These are phyloP conservation scores for Phyllosticta citriasiana DNA, from an alignment of 2,329 filamentous ascomycete species.

Conservation along the genomic window DNA sequence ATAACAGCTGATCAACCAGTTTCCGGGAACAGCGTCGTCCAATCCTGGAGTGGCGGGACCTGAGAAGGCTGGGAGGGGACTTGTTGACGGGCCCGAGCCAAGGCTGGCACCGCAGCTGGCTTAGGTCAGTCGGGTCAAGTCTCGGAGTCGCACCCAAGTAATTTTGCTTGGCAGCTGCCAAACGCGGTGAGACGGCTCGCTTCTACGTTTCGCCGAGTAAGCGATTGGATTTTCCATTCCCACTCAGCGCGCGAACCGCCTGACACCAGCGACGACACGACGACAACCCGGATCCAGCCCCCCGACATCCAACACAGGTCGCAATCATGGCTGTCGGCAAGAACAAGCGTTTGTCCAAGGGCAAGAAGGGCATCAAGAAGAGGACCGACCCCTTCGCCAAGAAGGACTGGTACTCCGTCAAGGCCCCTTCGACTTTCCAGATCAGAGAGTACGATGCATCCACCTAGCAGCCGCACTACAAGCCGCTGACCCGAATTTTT, in stretches of 20 bases:
- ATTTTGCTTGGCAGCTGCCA: no score
- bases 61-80: background rate
- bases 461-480: background rate
- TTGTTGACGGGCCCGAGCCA: background rate
- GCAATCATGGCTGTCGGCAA: conserved; percentile 78
- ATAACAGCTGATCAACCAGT: background rate
- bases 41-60: background rate
- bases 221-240: conserved; percentile 5
- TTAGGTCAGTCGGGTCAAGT: no score
- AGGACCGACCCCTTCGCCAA: conserved; percentile 97
- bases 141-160: no score
- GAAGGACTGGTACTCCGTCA: conserved; percentile 99
- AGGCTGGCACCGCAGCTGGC: background rate
- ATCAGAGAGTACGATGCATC: conserved; percentile 73
- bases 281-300: conserved; percentile 21
- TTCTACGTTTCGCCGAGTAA: conserved; percentile 1
- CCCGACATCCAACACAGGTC: conserved; percentile 33
- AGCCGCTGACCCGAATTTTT: conserved; percentile 18
- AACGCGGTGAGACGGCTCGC: no score
- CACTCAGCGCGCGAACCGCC: conserved; percentile 19
- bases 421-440: conserved; percentile 95
- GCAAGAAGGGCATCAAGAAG: conserved; percentile 99
- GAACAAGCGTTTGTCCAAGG: conserved; percentile 99
- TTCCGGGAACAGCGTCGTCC: background rate
- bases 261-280: conserved; percentile 12